phyloP scores from a whole-genome alignment of 2,329 filamentous ascomycete genomes.

The Neurospora crassa region DNA sequence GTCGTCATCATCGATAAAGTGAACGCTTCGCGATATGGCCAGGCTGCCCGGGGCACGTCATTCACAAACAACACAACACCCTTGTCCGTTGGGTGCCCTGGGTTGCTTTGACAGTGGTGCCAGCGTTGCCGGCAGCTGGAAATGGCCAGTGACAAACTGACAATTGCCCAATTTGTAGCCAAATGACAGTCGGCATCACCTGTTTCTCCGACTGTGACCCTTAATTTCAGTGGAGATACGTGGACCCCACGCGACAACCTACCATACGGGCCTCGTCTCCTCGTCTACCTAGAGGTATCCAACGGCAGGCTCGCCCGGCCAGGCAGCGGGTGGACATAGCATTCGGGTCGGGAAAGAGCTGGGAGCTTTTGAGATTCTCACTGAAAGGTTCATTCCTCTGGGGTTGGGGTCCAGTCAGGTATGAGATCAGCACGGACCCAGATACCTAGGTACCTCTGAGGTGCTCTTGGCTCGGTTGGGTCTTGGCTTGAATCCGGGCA shows the following conservation, averaged over 20 bases:
- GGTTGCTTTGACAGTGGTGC: background rate
- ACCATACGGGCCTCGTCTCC: too few relatives aligned
- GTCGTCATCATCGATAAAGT: background rate
- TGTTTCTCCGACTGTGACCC: background rate
- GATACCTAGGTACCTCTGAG: too few relatives aligned
- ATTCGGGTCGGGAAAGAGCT: background rate
- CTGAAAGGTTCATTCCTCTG: background rate
- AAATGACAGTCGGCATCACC: background rate
- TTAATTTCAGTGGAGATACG: slow-evolving; percentile 1
- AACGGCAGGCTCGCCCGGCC: background rate
- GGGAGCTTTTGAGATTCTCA: background rate
- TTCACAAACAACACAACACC: background rate
- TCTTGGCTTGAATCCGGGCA: background rate
- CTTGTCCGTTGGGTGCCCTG: background rate
- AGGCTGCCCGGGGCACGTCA: background rate
- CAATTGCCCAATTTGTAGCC: background rate
- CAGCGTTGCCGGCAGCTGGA: background rate
- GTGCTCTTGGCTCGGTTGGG: slow-evolving; percentile 6
- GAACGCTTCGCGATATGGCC: background rate
- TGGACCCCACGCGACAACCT: background rate
- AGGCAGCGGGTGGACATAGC: background rate
- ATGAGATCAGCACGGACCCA: slow-evolving; percentile 13
- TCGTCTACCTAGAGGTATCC: too few relatives aligned
- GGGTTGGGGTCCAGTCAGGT: background rate
- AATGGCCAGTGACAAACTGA: background rate